Evolutionary conservation across 176 grass and related monocot genomes (phyloP).

Genomic region (Alopecurus myosuroides): DNA sequence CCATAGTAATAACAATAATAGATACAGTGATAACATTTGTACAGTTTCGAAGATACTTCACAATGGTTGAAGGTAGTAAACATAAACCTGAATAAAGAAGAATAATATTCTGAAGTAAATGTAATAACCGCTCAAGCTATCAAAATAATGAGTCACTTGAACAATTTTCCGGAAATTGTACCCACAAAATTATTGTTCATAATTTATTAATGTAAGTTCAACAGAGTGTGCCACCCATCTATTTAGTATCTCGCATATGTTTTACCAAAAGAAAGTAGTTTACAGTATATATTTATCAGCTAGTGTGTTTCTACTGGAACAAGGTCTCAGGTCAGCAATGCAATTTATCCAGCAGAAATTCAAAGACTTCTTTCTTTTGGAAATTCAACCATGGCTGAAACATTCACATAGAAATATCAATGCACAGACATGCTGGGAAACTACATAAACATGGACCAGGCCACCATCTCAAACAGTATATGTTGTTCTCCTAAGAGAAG

Average conservation of each 20-base stretch:
- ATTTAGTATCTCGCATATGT: neutral
- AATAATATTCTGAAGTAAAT: neutral
- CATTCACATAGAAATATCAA: neutral
- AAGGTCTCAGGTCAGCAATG: neutral
- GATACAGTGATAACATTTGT: neutral
- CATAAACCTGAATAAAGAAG: neutral
- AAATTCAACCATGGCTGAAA: neutral
- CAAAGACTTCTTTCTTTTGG: neutral
- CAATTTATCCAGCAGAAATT: no score
- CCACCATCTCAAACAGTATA: neutral
- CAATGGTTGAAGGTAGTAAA: neutral
- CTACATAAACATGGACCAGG: neutral
- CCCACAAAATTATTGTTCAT: neutral
- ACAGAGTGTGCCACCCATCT: neutral
- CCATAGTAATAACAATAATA: neutral
- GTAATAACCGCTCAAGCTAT: neutral
- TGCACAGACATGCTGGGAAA: neutral
- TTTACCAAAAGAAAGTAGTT: neutral
- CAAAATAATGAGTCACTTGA: neutral
- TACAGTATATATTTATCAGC: neutral
- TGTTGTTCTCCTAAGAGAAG: neutral
- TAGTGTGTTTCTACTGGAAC: neutral
- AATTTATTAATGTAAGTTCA: neutral
- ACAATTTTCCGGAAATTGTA: neutral
- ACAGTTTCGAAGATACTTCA: neutral